Percentiles rank a stretch among this genome's conserved stretches.
Evolutionary conservation across 108 stramenopile species (phyloP).

Genomic region (Mediolabrus comicus): DNA sequence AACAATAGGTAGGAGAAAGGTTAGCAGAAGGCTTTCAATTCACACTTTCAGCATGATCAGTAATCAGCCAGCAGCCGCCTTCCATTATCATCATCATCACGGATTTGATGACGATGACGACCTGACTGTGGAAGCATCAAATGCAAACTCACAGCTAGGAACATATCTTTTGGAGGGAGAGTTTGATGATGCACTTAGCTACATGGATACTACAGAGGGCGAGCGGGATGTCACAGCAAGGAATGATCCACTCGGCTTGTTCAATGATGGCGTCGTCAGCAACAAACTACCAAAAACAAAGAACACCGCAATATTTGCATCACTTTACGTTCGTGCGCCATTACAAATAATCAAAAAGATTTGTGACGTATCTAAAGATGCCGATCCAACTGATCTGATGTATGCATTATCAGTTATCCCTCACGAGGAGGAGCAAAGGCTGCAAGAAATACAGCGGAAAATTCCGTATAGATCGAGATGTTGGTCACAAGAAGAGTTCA

Average conservation of each 20-base stretch:
- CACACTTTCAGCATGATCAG: neutral
- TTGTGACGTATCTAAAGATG: neutral
- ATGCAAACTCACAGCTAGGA: slow-evolving; percentile 26
- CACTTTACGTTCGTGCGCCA: slow-evolving; percentile 32
- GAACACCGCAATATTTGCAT: slow-evolving; percentile 19
- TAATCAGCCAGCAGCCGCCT: neutral
- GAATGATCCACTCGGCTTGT: slow-evolving; percentile 33
- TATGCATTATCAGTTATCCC: slow-evolving; percentile 30
- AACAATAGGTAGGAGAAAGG: too few relatives aligned
- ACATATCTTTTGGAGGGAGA: slow-evolving; percentile 15
- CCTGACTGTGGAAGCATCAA: slow-evolving; percentile 15
- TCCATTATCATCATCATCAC: neutral
- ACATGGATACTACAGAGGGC: slow-evolving; percentile 31
- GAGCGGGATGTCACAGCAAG: slow-evolving; percentile 6
- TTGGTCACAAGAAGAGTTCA: slow-evolving; percentile 12
- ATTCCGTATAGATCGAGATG: slow-evolving; percentile 10
- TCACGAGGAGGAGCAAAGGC: slow-evolving; percentile 16
- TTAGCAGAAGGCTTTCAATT: too few relatives aligned
- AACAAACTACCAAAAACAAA: slow-evolving; percentile 1
- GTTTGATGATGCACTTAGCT: slow-evolving; percentile 23
- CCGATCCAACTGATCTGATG: slow-evolving; percentile 5
- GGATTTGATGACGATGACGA: slow-evolving; percentile 5
- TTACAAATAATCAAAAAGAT: slow-evolving; percentile 15
- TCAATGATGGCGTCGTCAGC: neutral
- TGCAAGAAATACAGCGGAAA: neutral